Base-by-base conservation (phyloP, 805 yeast species). In the Hanseniaspora mollemarum region DNA sequence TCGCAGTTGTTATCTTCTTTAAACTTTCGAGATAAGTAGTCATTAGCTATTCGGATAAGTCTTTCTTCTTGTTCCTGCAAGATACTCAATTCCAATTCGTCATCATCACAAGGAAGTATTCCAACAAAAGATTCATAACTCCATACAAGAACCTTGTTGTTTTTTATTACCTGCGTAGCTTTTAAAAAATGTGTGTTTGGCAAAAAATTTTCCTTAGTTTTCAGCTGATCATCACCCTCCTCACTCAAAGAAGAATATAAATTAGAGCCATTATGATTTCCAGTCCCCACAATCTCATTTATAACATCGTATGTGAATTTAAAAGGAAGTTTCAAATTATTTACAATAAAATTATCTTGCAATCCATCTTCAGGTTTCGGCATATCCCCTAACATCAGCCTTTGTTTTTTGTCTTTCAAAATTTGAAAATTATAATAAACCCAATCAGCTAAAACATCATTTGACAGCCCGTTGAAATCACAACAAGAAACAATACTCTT, bases 231-330 rank as follows among this genome's bases (percentile, higher is more conserved):
- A n/a, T 36, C 19, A 10, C 26, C 42, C 9, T 44, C 42, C 8
- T 38, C 42, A 24, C 15, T 38, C 7, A 38, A 29, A 12, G 42
- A 38, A 13, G n/a, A 9, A 21, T 38, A 21, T 9, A 22, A 9
- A 9, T 38, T 38, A 6, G 15, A 10, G 4, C 12, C n/a, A 13
- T 13, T 8, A 26, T 29, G 8, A 26, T 35, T 28, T 25, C 24
- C 15, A 37, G 18, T 32, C 10, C 51, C 51, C 5, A 46, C 32
- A 9, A 46, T 19, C 26, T 46, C 51, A 25, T 38, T 39, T 6
- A 46, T 3, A 4, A 46, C 42, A n/a, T 46, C 51, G 24, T 46
- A 46, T 2, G 51, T 46, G 39, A 42, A 42, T 31, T 29, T 42
- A 29, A 42, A 42, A 13, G 45, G 45, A 4, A 42, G 36, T 19